Conservation (phyloP, 805 yeast species). For the Torulaspora quercuum region DNA sequence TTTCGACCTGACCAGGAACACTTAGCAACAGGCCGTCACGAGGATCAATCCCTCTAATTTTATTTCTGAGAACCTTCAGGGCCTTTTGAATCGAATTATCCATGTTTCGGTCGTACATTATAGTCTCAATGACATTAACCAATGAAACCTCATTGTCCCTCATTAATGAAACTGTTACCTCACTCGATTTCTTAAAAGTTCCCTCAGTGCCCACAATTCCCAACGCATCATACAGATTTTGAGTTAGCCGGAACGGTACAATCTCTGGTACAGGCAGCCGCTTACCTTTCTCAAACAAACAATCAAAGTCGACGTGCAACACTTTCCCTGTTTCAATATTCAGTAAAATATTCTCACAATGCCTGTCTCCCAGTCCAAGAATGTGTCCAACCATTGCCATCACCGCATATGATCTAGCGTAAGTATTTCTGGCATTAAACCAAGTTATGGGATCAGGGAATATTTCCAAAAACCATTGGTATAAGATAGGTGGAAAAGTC, state of each 20-base stretch:
- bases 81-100: conserved; percentile 60
- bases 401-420: conserved; percentile 79
- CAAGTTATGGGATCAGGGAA: conserved; percentile 88
- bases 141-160: conserved; percentile 77
- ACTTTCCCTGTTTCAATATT: conserved; percentile 72
- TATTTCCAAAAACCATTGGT: conserved; percentile 82
- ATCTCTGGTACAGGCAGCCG: conserved; percentile 82
- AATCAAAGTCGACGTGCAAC: conserved; percentile 94
- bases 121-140: conserved; percentile 88
- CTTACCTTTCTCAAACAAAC: conserved; percentile 79
- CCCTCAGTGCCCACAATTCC: conserved; percentile 92
- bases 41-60: conserved; percentile 77
- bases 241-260: conserved; percentile 91
- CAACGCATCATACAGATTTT: conserved; percentile 82
- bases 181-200: conserved; percentile 77
- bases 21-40: conserved; percentile 83
- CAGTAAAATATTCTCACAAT: conserved; percentile 84
- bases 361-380: conserved; percentile 93
- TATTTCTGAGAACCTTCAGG: conserved; percentile 65
- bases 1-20: conserved; percentile 89
- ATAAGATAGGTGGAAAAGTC: conserved; percentile 63
- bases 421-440: conserved; percentile 75
- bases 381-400: conserved; percentile 97
- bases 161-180: conserved; percentile 69
- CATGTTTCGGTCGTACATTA: conserved; percentile 69